Base-by-base conservation (phyloP, 495 filamentous ascomycete species). In the Lasiosphaeria miniovina region DNA sequence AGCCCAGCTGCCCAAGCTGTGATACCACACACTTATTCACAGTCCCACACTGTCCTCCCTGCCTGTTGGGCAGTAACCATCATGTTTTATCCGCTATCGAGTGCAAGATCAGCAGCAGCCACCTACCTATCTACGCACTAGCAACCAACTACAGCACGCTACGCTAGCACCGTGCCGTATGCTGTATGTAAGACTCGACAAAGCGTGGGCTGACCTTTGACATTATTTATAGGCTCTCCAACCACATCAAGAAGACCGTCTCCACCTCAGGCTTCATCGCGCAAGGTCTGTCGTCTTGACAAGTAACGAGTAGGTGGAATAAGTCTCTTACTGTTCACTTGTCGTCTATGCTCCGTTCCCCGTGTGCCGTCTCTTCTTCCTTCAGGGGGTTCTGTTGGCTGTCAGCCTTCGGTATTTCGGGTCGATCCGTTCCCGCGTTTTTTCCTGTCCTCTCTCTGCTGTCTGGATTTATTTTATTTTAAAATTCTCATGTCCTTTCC, bases 241-340 rank as follows among this genome's bases (percentile, higher is more conserved):
- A 69, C 76, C 79, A 60, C 63, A 84, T 54, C 81, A 78, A 34
- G 78, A 84, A 65, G 80, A 84, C 64, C 69, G 66, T 14, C 72
- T 82, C 36, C 78, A 80, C 51, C 81, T 94, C 24, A 88, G 91
- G 48, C 78, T 89, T 62, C 93, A 96, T 79, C 86, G 93, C 40
- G 92, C 93, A 52, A 85, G 89, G 49, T 90, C 88, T 36, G 90
- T 95, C 6, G 79, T 93, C 24, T 82, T 96, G 50, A 94, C 91
- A 5, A 77, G 84, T 14, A 77, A 86, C 61, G 94, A 98, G 75
- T 84, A 66, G 69, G 78, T 78, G 40, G 1, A 24, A 24, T 55
- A 4, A 34, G 9, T 57, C 54, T 65, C 36, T 45, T 38, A 41
- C 46, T 33, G 17, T 17, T 51, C 41, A 14, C 17, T 15, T 38